These are phyloP conservation scores for Thermomyces lanuginosus DNA, from an alignment of 2,329 filamentous ascomycete genomes.

Conservation along the genomic window DNA sequence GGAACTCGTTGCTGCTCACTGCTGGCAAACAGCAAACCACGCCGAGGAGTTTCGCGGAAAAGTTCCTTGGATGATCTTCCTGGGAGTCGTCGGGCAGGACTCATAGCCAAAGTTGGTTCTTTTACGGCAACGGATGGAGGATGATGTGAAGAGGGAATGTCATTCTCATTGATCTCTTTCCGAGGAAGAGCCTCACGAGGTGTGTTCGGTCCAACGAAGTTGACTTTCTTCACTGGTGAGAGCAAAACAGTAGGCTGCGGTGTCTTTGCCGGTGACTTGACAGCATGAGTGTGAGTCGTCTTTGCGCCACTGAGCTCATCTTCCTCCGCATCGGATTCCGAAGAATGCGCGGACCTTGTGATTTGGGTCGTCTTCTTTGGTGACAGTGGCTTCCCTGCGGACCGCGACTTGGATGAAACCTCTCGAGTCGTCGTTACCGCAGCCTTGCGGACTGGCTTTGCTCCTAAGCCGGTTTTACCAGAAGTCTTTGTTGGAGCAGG, in stretches of 20 bases:
- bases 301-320: slow-evolving; percentile 27
- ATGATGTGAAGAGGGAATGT: slow-evolving; percentile 11
- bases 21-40: slow-evolving; percentile 14
- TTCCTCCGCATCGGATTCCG: slow-evolving; percentile 25
- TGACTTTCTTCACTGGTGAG: slow-evolving; percentile 24
- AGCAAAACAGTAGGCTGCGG: slow-evolving; percentile 13
- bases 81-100: slow-evolving; percentile 30
- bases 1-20: slow-evolving; percentile 11
- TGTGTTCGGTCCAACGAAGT: slow-evolving; percentile 14
- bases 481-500: slow-evolving; percentile 9
- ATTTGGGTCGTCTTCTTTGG: slow-evolving; percentile 35
- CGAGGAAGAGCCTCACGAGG: slow-evolving; percentile 5
- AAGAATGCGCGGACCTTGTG: slow-evolving; percentile 21
- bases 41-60: slow-evolving; percentile 26
- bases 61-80: slow-evolving; percentile 29
- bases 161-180: slow-evolving; percentile 19
- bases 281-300: slow-evolving; percentile 13
- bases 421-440: slow-evolving; percentile 14
- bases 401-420: slow-evolving; percentile 17
- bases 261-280: slow-evolving; percentile 19
- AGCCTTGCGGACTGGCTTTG: slow-evolving; percentile 31
- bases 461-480: slow-evolving; percentile 24
- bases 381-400: slow-evolving; percentile 24
- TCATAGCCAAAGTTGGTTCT: slow-evolving; percentile 23
- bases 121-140: slow-evolving; percentile 14